These are phyloP conservation scores for Fusarium siculi DNA, from an alignment of 2,329 filamentous ascomycete species.

Conservation along the genomic window DNA sequence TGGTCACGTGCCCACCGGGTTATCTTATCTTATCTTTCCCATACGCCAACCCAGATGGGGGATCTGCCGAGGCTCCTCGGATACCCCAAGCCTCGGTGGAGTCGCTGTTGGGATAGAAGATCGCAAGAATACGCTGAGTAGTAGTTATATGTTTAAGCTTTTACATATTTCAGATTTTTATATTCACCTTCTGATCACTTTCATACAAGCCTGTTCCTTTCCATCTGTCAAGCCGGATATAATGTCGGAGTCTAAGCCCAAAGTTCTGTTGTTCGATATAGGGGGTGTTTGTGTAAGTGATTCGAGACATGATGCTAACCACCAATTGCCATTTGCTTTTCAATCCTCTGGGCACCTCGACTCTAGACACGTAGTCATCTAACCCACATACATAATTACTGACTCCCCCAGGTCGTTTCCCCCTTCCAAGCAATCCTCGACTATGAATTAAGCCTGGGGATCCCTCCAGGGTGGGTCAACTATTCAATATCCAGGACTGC, in stretches of 20 bases:
- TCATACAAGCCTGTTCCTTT: not conserved
- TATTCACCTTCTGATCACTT: constrained; percentile 25
- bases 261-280: constrained; percentile 91
- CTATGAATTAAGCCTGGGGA: constrained; percentile 80
- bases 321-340: not conserved
- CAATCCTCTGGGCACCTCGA: not conserved
- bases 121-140: not conserved
- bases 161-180: constrained; percentile 5
- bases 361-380: no score
- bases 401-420: constrained; percentile 75
- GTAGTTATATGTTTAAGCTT: not conserved
- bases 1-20: constrained; percentile 37
- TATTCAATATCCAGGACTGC: constrained; percentile 83
- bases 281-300: constrained; percentile 92
- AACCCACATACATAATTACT: not conserved
- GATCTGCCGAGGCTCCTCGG: constrained; percentile 42
- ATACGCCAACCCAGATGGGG: constrained; percentile 11
- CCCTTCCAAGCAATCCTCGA: constrained; percentile 94
- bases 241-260: constrained; percentile 62
- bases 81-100: constrained; percentile 24
- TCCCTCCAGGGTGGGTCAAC: constrained; percentile 92
- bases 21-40: constrained; percentile 18
- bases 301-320: not conserved
- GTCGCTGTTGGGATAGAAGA: constrained; percentile 2
- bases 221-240: not conserved